Percentiles rank a stretch among this genome's conserved stretches.
These are phyloP conservation scores for Arabidopsis lyrata DNA, from an alignment of 441 rosid species.

Conservation along the genomic window DNA sequence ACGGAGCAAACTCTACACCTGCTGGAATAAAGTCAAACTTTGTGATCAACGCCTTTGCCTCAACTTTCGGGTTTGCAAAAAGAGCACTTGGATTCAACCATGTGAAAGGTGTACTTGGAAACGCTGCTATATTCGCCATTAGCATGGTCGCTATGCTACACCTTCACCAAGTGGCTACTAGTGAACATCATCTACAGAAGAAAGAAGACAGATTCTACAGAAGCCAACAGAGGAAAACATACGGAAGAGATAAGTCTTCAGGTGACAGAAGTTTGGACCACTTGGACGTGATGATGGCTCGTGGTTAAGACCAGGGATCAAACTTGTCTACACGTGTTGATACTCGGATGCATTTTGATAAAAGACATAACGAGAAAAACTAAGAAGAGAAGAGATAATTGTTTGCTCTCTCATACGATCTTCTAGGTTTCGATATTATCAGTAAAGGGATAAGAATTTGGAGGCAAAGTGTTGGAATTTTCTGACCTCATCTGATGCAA, in stretches of 20 bases:
- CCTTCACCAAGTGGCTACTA: constrained; percentile 60
- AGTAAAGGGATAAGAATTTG: no score
- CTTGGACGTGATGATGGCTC: constrained; percentile 70
- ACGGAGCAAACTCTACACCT: constrained; percentile 43
- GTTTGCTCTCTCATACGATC: no score
- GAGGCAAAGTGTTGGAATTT: no score
- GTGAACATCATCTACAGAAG: constrained; percentile 47
- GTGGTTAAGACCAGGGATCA: constrained; percentile 53
- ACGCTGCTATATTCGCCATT: constrained; percentile 74
- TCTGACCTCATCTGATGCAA: no score
- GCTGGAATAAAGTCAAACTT: constrained; percentile 48
- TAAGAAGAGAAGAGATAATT: constrained; percentile 36
- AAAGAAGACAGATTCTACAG: constrained; percentile 48
- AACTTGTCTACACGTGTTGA: constrained; percentile 19
- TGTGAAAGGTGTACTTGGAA: constrained; percentile 71
- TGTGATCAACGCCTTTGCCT: constrained; percentile 53
- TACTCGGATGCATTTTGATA: not conserved
- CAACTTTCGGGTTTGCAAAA: constrained; percentile 66
- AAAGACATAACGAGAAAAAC: constrained; percentile 3
- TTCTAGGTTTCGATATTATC: no score
- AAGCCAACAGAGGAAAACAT: constrained; percentile 44
- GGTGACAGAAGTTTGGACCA: constrained; percentile 47
- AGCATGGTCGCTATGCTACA: constrained; percentile 81
- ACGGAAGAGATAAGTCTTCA: constrained; percentile 48
- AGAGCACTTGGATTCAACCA: constrained; percentile 61